Evolutionary conservation across 306 rosid genomes (phyloP), one percentile per base, ranked within the genome.

Genomic region (Carpinus viminea): DNA sequence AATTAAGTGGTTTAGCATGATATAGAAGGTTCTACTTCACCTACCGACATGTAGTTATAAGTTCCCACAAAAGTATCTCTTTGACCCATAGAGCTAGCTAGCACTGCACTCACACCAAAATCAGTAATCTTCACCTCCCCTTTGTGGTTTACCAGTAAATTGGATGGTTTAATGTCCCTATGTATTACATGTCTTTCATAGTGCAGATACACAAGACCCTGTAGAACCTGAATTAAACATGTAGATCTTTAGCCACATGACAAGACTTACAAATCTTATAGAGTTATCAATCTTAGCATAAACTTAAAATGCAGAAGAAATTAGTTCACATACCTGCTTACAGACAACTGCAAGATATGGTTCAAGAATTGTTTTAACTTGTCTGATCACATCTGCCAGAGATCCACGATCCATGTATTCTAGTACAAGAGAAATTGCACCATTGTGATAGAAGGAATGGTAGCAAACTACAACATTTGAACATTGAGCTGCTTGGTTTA

Each of bases 341-440:
- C 99, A 96, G 60, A 89, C 94, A 57, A 96, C 94, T 54, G 99
- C 99, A 80, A 96, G 99, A 91, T 95, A 95, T 72, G 99, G 99
- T 79, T 95, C 99, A 70, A 95, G 93, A 87, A 95, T 93, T 52
- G 99, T 95, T 79, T 91, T 93, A 71, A 95, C 93, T 84, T 95
- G 98, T 84, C 86, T 85, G 75, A 91, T 87, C 28, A 95, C 85
- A 68, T 95, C 99, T 34, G 90, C 94, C 47, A 95, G 89, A 81
- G 99, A 95, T 62, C 98, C 98, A 21, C 98, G 98, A 72, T 95
- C 98, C 98, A 95, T 95, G 89, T 93, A 95, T 84, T 95, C 98
- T 77, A 95, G 81, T 74, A 95, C 97, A 76, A 96, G 97, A 79
- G 95, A 91, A 85, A 96, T 87, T 18, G 88, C 93, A 54, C 99